Conservation (phyloP, 2,329 filamentous ascomycete genomes). For the Epichloe bromicola region DNA sequence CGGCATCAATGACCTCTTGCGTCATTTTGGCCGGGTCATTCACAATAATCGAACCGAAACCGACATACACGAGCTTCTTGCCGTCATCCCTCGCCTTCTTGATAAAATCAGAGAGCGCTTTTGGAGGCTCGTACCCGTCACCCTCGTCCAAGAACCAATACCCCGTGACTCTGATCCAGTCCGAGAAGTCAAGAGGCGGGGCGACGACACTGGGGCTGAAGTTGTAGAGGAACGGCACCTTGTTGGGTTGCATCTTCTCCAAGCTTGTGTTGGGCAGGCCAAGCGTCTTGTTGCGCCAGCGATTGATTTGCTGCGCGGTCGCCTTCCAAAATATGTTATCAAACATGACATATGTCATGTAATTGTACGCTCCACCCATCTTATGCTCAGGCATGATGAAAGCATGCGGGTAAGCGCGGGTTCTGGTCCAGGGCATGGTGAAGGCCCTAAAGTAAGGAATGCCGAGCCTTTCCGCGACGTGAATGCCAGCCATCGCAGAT, state of each 20-base stretch:
- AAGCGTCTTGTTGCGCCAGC: conserved; percentile 75
- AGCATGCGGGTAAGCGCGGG: conserved; percentile 88
- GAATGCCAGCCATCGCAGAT: conserved; percentile 93
- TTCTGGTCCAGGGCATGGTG: conserved; percentile 97
- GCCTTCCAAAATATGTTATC: conserved; percentile 96
- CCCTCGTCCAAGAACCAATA: conserved; percentile 95
- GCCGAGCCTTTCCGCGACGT: conserved; percentile 83
- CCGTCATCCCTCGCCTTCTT: conserved; percentile 63
- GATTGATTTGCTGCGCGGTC: conserved; percentile 81
- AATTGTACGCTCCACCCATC: conserved; percentile 91
- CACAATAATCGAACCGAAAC: conserved; percentile 93
- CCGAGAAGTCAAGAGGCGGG: conserved; percentile 86
- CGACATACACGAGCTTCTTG: conserved; percentile 93
- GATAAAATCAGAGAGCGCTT: conserved; percentile 71
- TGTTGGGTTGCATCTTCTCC: conserved; percentile 88
- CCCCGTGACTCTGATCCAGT: conserved; percentile 94
- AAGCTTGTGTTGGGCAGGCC: conserved; percentile 68
- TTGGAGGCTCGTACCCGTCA: conserved; percentile 55
- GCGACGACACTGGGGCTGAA: conserved; percentile 91
- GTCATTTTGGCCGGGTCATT: conserved; percentile 80
- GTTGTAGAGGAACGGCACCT: conserved; percentile 97
- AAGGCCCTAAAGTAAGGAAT: conserved; percentile 97
- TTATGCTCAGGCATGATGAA: conserved; percentile 89
- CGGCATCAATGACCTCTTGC: conserved; percentile 82
- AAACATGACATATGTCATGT: conserved; percentile 90